Evolutionary conservation across 2,329 filamentous ascomycete species (phyloP), one percentile per base, ranked within the genome.

Genomic region (Talaromyces sp.): DNA sequence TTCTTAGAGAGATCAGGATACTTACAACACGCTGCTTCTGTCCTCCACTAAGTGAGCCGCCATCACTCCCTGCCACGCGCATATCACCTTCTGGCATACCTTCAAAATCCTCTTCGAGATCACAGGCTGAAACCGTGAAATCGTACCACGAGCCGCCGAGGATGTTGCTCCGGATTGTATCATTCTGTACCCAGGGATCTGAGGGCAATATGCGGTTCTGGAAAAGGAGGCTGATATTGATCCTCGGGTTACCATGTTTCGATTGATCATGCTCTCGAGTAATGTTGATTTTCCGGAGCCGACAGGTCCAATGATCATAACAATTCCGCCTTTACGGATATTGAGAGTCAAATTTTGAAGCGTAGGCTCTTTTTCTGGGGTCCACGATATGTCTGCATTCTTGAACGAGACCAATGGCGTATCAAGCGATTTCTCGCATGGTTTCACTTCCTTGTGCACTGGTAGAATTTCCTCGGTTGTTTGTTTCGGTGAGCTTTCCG

Each of bases 41-140:
- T 5, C 83, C 83, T 27, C 83, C 83, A 71, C 82, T 85, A 31
- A 85, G 75, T n/a, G 79, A 76, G 63, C 81, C 78, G 40, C 83
- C 83, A 68, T 82, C 81, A 69, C 80, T 84, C 25, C 83, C 83
- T 64, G 84, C 79, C 29, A 80, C 68, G 22, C 82, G 83, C 56
- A 79, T 74, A 61, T 80, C 79, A 0, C 79, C 77, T 8, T 71
- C 67, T 27, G 78, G 75, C 34, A 82, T 70, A 40, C 77, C 73
- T 29, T 71, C 68, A 25, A 82, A 72, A 69, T 82, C 80, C 40
- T 75, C 70, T 11, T 73, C 71, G 27, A 81, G 61, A 11, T 65
- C 70, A 65, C 73, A 75, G 22, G 72, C 71, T 17, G 58, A 65
- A 7, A 73, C 15, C 8, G 74, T 69, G 8, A 68, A 64, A 3